Conservation (phyloP, 805 yeast genomes). For the Kazachstania taianensis region DNA sequence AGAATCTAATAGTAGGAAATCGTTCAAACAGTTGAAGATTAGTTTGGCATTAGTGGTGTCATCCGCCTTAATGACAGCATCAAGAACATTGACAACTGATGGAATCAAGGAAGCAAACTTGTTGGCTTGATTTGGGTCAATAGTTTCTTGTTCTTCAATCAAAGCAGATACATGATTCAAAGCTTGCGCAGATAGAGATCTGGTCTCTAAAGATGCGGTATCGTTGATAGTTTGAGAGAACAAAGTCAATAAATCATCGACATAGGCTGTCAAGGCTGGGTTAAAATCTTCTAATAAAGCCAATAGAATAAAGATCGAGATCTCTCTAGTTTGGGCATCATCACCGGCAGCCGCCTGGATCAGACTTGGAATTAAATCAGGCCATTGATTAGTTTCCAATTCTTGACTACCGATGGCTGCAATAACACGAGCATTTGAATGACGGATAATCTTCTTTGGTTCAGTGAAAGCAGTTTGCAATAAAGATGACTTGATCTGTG, state of each 20-base stretch:
- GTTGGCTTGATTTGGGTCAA: conserved; percentile 37
- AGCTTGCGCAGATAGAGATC: conserved; percentile 75
- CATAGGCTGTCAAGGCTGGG: conserved; percentile 47
- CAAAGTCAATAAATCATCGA: conserved; percentile 58
- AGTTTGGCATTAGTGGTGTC: conserved; percentile 65
- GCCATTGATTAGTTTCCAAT: conserved; percentile 62
- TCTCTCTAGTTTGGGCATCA: conserved; percentile 55
- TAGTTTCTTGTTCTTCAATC: conserved; percentile 49
- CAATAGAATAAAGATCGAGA: conserved; percentile 69
- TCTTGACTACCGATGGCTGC: conserved; percentile 77
- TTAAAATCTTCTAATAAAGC: conserved; percentile 66
- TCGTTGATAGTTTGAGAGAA: conserved; percentile 62
- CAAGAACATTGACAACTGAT: conserved; percentile 68
- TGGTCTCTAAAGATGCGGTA: conserved; percentile 54
- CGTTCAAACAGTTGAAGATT: conserved; percentile 77
- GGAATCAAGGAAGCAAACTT: conserved; percentile 64
- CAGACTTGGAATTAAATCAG: conserved; percentile 60
- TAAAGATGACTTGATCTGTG: conserved; percentile 56
- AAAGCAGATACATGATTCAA: conserved; percentile 56
- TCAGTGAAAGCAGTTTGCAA: conserved; percentile 59
- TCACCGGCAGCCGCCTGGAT: conserved; percentile 54
- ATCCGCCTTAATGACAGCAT: conserved; percentile 56
- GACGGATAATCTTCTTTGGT: conserved; percentile 61
- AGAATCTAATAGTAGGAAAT: conserved; percentile 64
- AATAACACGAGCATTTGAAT: conserved; percentile 80